A percentile compares a stretch with the other conserved stretches of the same genome.
These are phyloP conservation scores for Gyrodon lividus DNA, from an alignment of 768 basidiomycete species.

Conservation along the genomic window DNA sequence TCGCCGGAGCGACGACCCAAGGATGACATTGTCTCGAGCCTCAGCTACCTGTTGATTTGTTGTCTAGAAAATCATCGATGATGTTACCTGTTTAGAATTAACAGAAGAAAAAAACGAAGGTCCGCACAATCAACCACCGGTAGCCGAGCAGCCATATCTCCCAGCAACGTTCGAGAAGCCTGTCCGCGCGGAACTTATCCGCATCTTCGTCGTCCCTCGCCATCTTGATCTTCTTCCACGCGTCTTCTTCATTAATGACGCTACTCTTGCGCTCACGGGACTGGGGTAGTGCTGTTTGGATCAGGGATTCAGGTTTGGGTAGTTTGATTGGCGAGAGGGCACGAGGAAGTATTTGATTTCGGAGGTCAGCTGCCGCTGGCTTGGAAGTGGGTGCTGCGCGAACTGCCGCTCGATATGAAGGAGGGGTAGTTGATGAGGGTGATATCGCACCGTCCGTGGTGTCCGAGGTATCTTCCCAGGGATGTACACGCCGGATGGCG, in stretches of 20 bases:
- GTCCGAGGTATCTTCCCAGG: slow-evolving; percentile 41
- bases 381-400: slow-evolving; percentile 25
- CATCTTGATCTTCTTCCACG: slow-evolving; percentile 76
- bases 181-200: slow-evolving; percentile 62
- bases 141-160: slow-evolving; percentile 72
- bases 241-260: slow-evolving; percentile 66
- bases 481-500: slow-evolving; percentile 9
- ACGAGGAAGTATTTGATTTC: slow-evolving; percentile 14
- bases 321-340: slow-evolving; percentile 33
- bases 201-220: slow-evolving; percentile 70
- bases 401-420: slow-evolving; percentile 48
- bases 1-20: slow-evolving; percentile 54
- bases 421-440: slow-evolving; percentile 43
- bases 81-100: slow-evolving; percentile 14
- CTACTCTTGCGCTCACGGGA: slow-evolving; percentile 45
- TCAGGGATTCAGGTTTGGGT: slow-evolving; percentile 21
- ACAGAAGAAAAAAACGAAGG: slow-evolving; percentile 9
- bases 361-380: slow-evolving; percentile 10
- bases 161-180: slow-evolving; percentile 68
- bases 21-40: slow-evolving; percentile 65
- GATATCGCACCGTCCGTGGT: slow-evolving; percentile 32
- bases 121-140: slow-evolving; percentile 71
- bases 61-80: slow-evolving; percentile 43
- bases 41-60: slow-evolving; percentile 66
- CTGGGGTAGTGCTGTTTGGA: slow-evolving; percentile 17